Evolutionary conservation across 2,329 filamentous ascomycete genomes (phyloP), one percentile per base, ranked within the genome.

Genomic region (Fusarium redolens): DNA sequence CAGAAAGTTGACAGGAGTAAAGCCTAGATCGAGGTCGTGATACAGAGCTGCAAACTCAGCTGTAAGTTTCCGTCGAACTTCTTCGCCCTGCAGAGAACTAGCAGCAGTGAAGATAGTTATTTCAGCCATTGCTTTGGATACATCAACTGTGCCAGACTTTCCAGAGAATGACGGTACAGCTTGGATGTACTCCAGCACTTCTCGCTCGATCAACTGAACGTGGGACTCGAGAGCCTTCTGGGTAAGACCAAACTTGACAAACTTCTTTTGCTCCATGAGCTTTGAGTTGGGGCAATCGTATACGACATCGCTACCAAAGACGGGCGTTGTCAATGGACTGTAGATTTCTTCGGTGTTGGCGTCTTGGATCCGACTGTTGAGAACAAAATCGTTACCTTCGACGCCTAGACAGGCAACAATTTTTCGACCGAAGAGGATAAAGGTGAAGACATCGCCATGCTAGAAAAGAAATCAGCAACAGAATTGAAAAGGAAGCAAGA

Each of bases 221-320:
- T 96, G 93, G 22, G 82, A 81, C 67, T 84, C 87, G 74, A 93
- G 88, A 4, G 91, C 89, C 30, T 89, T 87, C 65, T 89, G 87
- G 3, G 91, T 93, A 38, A 93, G 87, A 47, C 91, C 91, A 73
- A 91, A 90, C 80, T 93, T 93, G 86, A 93, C 90, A 76, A 93
- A 92, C 85, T 93, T 94, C 86, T 96, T 96, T 84, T 96, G 93
- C 83, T 96, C 93, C 92, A 96, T 95, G 69, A 96, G 87, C 82
- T 95, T 95, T 51, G 92, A 85, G 81, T 95, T 95, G 45, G 93
- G 92, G 81, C 93, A 95, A 82, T 96, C 93, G 82, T 96, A 96
- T 54, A 95, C 91, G 47, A 96, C 92, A 82, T 93, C 90, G 79
- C 88, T 90, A 67, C 93, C 93, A 79, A 96, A 96, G 9, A 89